These are phyloP conservation scores for Solanum chiquidenum DNA, from an alignment of 257 asterid genomes.

Conservation along the genomic window DNA sequence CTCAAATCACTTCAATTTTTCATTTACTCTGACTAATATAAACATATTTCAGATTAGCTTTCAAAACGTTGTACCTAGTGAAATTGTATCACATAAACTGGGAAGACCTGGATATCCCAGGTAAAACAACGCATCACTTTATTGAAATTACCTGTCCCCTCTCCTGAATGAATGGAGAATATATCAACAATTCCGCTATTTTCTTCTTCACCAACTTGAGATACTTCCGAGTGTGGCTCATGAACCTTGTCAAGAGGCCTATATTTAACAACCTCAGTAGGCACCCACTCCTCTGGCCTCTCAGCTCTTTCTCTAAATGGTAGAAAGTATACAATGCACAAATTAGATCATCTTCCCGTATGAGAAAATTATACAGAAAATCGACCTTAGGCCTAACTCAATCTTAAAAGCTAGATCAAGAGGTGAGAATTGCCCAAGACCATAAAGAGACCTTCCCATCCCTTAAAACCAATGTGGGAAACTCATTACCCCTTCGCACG, in stretches of 20 bases:
- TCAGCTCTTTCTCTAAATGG: constrained; percentile 49
- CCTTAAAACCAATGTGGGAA: not conserved
- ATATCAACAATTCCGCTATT: constrained; percentile 30
- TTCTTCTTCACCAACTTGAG: constrained; percentile 27
- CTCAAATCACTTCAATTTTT: not conserved
- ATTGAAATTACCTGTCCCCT: constrained; percentile 17
- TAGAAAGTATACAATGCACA: not conserved
- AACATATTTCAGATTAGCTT: not conserved
- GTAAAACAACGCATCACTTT: not conserved
- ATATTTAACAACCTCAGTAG: constrained; percentile 33
- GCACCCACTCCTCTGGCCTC: constrained; percentile 98
- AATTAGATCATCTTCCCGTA: not conserved
- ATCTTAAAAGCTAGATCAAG: not conserved
- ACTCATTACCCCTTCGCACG: not conserved
- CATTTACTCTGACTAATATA: not conserved
- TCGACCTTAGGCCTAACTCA: not conserved
- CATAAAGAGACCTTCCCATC: not conserved
- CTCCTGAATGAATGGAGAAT: constrained; percentile 46
- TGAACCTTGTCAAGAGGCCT: constrained; percentile 9
- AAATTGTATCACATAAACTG: not conserved
- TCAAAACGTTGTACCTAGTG: not conserved
- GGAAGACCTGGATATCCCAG: not conserved
- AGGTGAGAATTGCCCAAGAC: not conserved
- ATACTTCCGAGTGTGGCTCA: constrained; percentile 21
- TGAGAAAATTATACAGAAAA: not conserved